phyloP scores from a whole-genome alignment of 345 rosid genomes.

The Cochlearia excelsa region DNA sequence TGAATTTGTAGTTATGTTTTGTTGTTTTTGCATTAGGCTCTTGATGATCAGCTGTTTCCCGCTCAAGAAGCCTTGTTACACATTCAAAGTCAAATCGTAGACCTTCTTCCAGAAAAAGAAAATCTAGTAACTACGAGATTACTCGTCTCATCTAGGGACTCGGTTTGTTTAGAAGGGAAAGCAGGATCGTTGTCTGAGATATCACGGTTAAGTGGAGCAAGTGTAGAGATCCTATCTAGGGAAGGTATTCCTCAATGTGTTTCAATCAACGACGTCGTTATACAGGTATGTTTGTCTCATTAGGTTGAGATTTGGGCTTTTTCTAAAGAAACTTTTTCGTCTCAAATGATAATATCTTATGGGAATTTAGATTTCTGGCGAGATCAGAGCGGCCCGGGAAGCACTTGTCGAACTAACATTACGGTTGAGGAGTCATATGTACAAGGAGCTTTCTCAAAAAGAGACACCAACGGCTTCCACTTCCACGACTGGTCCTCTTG shows the following conservation, averaged over 20 bases:
- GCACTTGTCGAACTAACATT: constrained; percentile 94
- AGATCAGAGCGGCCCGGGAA: constrained; percentile 80
- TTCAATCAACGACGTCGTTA: constrained; percentile 61
- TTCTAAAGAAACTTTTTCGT: not conserved
- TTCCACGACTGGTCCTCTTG: constrained; percentile 46
- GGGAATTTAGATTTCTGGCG: constrained; percentile 76
- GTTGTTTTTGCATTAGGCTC: constrained; percentile 50
- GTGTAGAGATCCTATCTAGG: constrained; percentile 62
- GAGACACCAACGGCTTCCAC: constrained; percentile 52
- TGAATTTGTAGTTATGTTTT: constrained; percentile 19
- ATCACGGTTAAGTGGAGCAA: constrained; percentile 73
- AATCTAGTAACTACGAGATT: constrained; percentile 67
- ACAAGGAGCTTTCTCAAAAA: constrained; percentile 60
- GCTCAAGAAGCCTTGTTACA: constrained; percentile 99
- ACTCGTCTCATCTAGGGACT: constrained; percentile 68
- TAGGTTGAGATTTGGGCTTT: not conserved
- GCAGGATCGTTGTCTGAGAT: constrained; percentile 75
- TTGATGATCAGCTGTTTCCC: constrained; percentile 92
- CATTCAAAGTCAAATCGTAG: constrained; percentile 81
- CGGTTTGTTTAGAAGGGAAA: constrained; percentile 82
- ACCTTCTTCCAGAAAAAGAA: constrained; percentile 73
- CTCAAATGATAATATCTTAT: constrained; percentile 24
- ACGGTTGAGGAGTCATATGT: constrained; percentile 62
- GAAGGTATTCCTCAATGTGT: constrained; percentile 61
- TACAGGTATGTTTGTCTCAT: constrained; percentile 61